Evolutionary conservation across 148 eudicot species (phyloP).

Genomic region (Chenopodium formosanum): DNA sequence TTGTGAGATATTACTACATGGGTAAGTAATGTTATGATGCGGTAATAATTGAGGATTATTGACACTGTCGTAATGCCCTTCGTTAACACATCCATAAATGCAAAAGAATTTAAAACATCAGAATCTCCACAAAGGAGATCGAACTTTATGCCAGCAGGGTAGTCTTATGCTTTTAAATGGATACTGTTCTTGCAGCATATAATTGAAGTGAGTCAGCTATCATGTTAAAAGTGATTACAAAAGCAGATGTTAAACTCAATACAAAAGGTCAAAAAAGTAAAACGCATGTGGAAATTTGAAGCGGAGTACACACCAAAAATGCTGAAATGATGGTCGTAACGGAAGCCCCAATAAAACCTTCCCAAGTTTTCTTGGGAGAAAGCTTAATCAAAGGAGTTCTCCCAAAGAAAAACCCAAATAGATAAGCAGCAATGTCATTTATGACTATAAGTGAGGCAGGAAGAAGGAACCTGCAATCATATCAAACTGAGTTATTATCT

Average conservation of each 20-base stretch:
- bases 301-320: slow-evolving; percentile 59
- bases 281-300: background rate
- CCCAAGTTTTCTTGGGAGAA: slow-evolving; percentile 98
- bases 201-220: background rate
- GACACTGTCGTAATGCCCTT: slow-evolving; percentile 36
- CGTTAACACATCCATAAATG: slow-evolving; percentile 26
- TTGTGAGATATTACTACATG: background rate
- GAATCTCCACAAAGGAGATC: background rate
- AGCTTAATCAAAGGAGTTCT: slow-evolving; percentile 93
- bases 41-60: background rate
- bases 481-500: slow-evolving; percentile 5
- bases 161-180: background rate
- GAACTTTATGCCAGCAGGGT: background rate
- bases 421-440: slow-evolving; percentile 92
- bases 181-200: slow-evolving; percentile 1
- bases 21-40: background rate
- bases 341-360: slow-evolving; percentile 97
- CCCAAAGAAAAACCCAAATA: slow-evolving; percentile 95
- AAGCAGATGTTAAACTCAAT: background rate
- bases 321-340: slow-evolving; percentile 80
- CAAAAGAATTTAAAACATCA: background rate
- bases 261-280: background rate
- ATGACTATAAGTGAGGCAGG: slow-evolving; percentile 96
- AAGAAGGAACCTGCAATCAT: slow-evolving; percentile 87
- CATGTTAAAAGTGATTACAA: background rate